These are phyloP conservation scores for Senna siamea DNA, from an alignment of 306 rosid species.

Conservation along the genomic window DNA sequence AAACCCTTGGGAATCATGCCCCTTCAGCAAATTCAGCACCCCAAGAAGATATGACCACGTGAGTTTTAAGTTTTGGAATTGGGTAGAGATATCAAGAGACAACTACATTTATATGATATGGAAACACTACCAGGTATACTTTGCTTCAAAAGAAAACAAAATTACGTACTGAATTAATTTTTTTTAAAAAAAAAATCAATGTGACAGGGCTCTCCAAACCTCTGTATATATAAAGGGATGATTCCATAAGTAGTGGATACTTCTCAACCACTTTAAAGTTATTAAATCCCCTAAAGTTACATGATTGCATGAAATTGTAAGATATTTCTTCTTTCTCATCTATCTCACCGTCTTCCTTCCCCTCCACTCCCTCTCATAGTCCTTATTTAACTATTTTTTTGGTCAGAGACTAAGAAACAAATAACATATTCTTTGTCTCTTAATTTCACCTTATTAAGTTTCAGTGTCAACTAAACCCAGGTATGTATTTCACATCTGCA, in stretches of 20 bases:
- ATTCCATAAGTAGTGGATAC: background rate
- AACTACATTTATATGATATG: constrained; percentile 12
- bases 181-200: background rate
- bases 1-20: constrained; percentile 63
- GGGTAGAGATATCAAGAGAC: constrained; percentile 19
- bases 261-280: background rate
- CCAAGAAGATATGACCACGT: constrained; percentile 29
- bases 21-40: constrained; percentile 62
- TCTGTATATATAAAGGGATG: background rate
- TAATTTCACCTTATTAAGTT: background rate
- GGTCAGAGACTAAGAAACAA: background rate
- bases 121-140: background rate
- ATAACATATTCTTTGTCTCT: background rate
- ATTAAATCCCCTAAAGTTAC: constrained; percentile 8
- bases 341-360: background rate
- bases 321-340: background rate
- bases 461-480: background rate
- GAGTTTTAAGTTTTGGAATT: constrained; percentile 22
- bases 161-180: background rate
- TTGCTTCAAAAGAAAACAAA: background rate
- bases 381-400: no score
- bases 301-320: constrained; percentile 4
- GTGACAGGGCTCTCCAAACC: background rate
- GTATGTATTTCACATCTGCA: background rate
- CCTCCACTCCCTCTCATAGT: background rate